Percentiles rank a stretch among this genome's conserved stretches.
phyloP scores from a whole-genome alignment of 257 asterid genomes.

The Paraleonurus japonicus region DNA sequence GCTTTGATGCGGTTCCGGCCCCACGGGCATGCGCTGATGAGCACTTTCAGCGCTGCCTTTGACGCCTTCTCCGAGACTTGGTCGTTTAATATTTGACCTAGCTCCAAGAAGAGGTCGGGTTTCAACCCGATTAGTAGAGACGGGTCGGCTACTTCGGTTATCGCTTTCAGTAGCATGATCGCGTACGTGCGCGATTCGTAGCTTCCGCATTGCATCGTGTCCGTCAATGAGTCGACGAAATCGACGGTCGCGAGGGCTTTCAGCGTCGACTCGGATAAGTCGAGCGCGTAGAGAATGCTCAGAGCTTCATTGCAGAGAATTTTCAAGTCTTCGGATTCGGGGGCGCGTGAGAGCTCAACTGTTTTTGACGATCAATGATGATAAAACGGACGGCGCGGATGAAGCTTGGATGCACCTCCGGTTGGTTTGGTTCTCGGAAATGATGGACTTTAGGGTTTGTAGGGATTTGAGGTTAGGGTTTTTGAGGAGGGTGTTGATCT shows the following conservation, averaged over 20 bases:
- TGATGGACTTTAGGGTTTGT: slow-evolving; percentile 43
- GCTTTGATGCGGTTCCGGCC: slow-evolving; percentile 64
- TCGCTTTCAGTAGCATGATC: slow-evolving; percentile 44
- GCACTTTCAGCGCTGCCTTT: slow-evolving; percentile 45
- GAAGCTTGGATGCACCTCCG: slow-evolving; percentile 35
- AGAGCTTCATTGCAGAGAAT: slow-evolving; percentile 46
- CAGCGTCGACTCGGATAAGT: slow-evolving; percentile 51
- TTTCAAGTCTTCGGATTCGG: background rate
- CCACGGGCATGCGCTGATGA: slow-evolving; percentile 41
- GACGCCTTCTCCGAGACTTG: slow-evolving; percentile 46
- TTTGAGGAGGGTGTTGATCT: slow-evolving; percentile 41
- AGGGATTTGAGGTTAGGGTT: slow-evolving; percentile 46
- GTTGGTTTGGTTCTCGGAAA: slow-evolving; percentile 30
- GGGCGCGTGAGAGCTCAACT: background rate
- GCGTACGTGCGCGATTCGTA: slow-evolving; percentile 65
- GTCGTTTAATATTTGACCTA: slow-evolving; percentile 42
- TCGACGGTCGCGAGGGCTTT: slow-evolving; percentile 32
- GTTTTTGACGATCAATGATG: slow-evolving; percentile 27
- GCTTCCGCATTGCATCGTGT: slow-evolving; percentile 51
- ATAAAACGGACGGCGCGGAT: slow-evolving; percentile 40
- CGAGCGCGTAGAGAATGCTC: slow-evolving; percentile 47
- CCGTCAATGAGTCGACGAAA: slow-evolving; percentile 44
- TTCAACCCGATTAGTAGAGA: slow-evolving; percentile 20
- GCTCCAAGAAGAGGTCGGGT: slow-evolving; percentile 41
- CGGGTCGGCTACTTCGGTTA: slow-evolving; percentile 46